Conservation (phyloP, 768 basidiomycete species). For the Termitomyces eurrhizus region DNA sequence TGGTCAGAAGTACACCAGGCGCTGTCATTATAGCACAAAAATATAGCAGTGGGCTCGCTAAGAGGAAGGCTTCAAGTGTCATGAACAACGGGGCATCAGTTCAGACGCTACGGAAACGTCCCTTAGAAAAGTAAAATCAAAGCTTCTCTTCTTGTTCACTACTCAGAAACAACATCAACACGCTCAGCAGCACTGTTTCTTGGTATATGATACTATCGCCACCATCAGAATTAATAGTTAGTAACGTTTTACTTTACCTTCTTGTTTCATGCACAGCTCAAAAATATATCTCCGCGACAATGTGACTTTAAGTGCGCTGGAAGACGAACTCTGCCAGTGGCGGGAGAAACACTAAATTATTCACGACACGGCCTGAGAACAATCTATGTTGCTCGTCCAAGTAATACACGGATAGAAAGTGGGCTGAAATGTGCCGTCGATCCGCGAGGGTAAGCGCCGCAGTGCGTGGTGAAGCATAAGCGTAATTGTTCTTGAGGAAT, state of each 20-base stretch:
- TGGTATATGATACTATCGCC: not conserved
- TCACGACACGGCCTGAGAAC: not conserved
- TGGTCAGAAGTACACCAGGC: conserved; percentile 13
- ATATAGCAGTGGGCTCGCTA: not conserved
- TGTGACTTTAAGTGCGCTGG: conserved; percentile 8
- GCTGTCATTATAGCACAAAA: not conserved
- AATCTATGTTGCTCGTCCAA: conserved; percentile 1
- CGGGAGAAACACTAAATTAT: conserved; percentile 7
- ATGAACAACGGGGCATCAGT: conserved; percentile 8
- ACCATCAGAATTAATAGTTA: conserved; percentile 5
- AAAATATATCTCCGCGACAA: not conserved
- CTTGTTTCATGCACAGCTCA: not conserved
- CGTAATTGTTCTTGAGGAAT: not conserved
- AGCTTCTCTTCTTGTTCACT: not conserved
- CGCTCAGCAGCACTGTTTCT: not conserved
- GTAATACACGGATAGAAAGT: not conserved
- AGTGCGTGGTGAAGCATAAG: not conserved
- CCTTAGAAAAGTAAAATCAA: conserved; percentile 7
- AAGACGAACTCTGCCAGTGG: not conserved
- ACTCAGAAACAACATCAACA: not conserved
- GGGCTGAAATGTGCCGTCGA: not conserved
- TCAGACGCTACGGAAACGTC: conserved; percentile 16
- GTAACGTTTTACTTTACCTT: not conserved
- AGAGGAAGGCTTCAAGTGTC: conserved; percentile 17
- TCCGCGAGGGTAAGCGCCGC: not conserved